Base-by-base conservation (phyloP, 805 yeast genomes). In the Metschnikowia kofuensis region DNA sequence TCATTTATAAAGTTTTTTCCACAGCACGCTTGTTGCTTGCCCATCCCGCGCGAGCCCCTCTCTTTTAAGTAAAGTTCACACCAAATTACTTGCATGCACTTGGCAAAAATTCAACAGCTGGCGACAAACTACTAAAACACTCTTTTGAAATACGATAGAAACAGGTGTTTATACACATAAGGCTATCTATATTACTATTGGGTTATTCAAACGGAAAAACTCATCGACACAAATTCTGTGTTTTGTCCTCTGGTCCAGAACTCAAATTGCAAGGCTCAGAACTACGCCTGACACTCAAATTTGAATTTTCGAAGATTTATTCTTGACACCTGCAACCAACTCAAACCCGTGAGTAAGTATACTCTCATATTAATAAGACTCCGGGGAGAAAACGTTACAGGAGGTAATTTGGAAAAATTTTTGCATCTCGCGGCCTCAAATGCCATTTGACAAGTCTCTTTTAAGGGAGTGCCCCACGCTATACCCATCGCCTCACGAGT, bases 381-480 rank as follows among this genome's bases (percentile, higher is more conserved):
- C 16, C 46, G 6, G 26, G 13, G 21, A 13, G 21, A 37, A 16
- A 8, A 13, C 14, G 16, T 11, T 29, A 21, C 21, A 21, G 21
- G 21, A 21, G 21, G 21, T 4, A 3, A 3, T 21, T 21, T 21
- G 21, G 4, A 21, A 21, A 21, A 21, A 21, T 3, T 21, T 21
- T 21, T 21, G 21, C 4, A 21, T 21, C 4, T 21, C 21, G 21
- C 4, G 21, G 21, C 21, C 21, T 21, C 21, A 13, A 30, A 65
- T 63, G 67, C 46, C 56, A 49, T 64, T 60, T 42, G 61, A 62
- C 47, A 63, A 63, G 50, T 47, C 51, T 10, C 54, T 55, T 27
- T 50, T 62, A 32, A 50, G 49, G 31, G 77, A 75, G 37, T 79
- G 82, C 44, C 83, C 83, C 10, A 70, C 74, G 13, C 64, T 80